Base-by-base conservation (phyloP, 345 rosid species). In the Brassica nigra region DNA sequence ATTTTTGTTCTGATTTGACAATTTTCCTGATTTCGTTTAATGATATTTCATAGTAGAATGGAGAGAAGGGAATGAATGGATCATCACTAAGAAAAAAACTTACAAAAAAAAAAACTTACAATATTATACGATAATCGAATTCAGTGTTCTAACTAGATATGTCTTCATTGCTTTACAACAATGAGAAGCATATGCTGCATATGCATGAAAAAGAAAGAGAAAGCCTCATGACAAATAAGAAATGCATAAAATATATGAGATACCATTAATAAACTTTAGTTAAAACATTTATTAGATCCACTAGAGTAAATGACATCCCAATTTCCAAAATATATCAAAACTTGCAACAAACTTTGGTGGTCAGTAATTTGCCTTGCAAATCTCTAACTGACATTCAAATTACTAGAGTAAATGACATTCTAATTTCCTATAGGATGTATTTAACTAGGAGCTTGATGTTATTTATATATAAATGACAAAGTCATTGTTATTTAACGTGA, bases 51-150 rank as follows among this genome's bases (percentile, higher is more conserved):
- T 62, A 62, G 37, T 31, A 15, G 68, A 16, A 59, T 27, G 15
- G 64, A 27, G 64, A 11, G 68, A 76, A 29, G 36, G 66, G 18
- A 67, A 69, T 58, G 27, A 67, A 69, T 58, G 27, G 31, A 61
- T 55, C 67, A 78, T 71, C 66, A 65, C 66, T 63, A 34, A 70
- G 65, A 70, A 31, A 36, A 57, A 78, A 71, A 55, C 58, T 29
- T 28, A 71, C 63, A 23, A 23, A 23, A 23, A 36, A 64, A 59
- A 57, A 78, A 71, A 55, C 58, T 29, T 28, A 64, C 63, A 47
- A 59, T 6, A 59, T 59, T 59, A 9, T 23, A 59, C 31, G 6
- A 23, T 10, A 23, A 59, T 59, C 31, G 6, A 58, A 20, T 59
- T 20, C 14, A 59, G n/a, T 1, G 7, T 59, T 59, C 63, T 42